These are phyloP conservation scores for Cryptococcus sp. DNA, from an alignment of 1,284 basidiomycete genomes.

Conservation along the genomic window DNA sequence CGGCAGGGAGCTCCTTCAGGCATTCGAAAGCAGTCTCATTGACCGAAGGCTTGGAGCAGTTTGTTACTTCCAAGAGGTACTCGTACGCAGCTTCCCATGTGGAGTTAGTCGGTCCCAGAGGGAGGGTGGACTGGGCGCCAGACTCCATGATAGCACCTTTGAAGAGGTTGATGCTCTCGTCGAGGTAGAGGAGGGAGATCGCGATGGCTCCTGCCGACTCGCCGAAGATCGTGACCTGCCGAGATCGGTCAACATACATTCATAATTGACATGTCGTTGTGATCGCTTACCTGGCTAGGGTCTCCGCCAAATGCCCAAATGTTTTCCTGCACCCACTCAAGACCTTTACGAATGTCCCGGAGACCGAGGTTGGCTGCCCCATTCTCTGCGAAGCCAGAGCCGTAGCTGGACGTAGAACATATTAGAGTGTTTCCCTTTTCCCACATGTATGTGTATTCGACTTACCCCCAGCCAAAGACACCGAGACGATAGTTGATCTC, in stretches of 20 bases:
- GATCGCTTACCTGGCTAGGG: constrained; percentile 37
- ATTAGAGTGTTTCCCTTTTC: constrained; percentile 6
- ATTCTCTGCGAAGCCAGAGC: constrained; percentile 41
- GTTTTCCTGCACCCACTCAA: constrained; percentile 57
- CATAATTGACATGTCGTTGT: background rate
- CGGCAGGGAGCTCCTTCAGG: constrained; percentile 34
- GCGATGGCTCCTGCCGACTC: constrained; percentile 51
- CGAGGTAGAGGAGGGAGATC: constrained; percentile 39
- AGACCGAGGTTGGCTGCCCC: constrained; percentile 49
- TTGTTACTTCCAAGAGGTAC: constrained; percentile 23
- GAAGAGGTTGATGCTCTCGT: constrained; percentile 42
- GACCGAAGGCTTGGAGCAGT: constrained; percentile 6
- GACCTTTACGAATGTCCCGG: constrained; percentile 54
- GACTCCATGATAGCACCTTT: constrained; percentile 52
- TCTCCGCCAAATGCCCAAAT: constrained; percentile 58
- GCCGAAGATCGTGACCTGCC: constrained; percentile 50
- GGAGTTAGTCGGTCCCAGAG: constrained; percentile 26
- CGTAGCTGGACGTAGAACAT: constrained; percentile 20
- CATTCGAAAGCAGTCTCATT: constrained; percentile 34
- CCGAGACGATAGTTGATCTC: constrained; percentile 56
- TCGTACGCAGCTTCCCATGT: constrained; percentile 42
- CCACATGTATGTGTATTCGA: background rate
- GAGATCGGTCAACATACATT: background rate
- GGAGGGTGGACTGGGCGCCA: constrained; percentile 43
- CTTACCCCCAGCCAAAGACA: constrained; percentile 53